Conservation (phyloP, 805 yeast genomes). For the Metschnikowia chrysomelidarum region DNA sequence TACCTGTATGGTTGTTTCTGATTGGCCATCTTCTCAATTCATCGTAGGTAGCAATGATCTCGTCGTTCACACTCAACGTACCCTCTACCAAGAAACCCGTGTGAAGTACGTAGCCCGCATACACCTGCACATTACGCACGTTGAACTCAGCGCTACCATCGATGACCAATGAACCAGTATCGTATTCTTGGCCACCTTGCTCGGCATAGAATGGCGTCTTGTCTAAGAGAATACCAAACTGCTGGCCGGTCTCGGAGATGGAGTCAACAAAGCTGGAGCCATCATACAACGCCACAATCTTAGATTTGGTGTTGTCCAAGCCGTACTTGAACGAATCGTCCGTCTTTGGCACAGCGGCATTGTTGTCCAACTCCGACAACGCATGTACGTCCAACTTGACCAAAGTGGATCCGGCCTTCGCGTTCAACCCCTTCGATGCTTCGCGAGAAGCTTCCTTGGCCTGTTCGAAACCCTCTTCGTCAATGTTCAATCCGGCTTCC, state of each 20-base stretch:
- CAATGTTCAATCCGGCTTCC: conserved; percentile 90
- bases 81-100: conserved; percentile 88
- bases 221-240: conserved; percentile 80
- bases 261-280: conserved; percentile 59
- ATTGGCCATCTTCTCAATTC: conserved; percentile 95
- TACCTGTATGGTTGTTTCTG: conserved; percentile 97
- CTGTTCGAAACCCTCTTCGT: conserved; percentile 86
- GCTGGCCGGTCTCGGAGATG: conserved; percentile 39
- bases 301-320: conserved; percentile 63
- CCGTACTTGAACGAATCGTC: conserved; percentile 81
- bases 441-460: conserved; percentile 88
- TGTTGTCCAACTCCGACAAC: conserved; percentile 63
- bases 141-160: conserved; percentile 86
- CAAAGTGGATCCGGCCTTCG: conserved; percentile 51
- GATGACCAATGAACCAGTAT: conserved; percentile 87
- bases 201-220: conserved; percentile 96
- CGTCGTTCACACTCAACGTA: conserved; percentile 59
- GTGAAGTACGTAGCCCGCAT: conserved; percentile 94
- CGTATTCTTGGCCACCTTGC: conserved; percentile 98
- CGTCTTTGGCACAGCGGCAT: conserved; percentile 67
- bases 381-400: conserved; percentile 91
- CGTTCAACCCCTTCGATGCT: conserved; percentile 89
- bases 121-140: conserved; percentile 87
- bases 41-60: conserved; percentile 82
- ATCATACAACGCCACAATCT: conserved; percentile 67